These are phyloP conservation scores for Aurinia saxatilis DNA, from an alignment of 345 rosid genomes.

Conservation along the genomic window DNA sequence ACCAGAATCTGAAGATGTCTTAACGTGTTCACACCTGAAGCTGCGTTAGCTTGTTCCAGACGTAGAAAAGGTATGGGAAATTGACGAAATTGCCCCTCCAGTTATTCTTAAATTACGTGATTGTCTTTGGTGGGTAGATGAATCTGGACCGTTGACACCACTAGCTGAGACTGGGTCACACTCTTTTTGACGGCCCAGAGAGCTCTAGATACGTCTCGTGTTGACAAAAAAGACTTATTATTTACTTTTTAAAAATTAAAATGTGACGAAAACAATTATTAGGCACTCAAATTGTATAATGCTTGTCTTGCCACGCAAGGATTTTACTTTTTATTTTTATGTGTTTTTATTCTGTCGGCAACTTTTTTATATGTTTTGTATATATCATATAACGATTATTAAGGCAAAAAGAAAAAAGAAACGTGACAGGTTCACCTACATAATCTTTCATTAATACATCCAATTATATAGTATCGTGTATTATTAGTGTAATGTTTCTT, in stretches of 20 bases:
- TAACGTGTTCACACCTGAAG: constrained; percentile 19
- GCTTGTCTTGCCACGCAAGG: constrained; percentile 7
- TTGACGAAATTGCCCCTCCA: constrained; percentile 7
- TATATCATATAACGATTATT: too few relatives aligned
- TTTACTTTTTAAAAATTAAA: neutral
- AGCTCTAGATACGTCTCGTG: constrained; percentile 16
- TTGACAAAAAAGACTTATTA: neutral
- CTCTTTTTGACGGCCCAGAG: constrained; percentile 13
- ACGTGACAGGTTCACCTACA: constrained; percentile 10
- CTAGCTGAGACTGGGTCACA: neutral
- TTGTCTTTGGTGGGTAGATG: neutral
- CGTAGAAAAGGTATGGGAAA: neutral
- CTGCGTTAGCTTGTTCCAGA: constrained; percentile 14
- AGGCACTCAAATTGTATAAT: neutral
- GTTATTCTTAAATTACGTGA: neutral
- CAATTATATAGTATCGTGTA: neutral
- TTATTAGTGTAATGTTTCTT: neutral
- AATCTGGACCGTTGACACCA: constrained; percentile 17
- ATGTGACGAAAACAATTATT: neutral
- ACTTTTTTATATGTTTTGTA: neutral
- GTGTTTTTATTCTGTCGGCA: neutral
- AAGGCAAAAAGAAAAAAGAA: neutral
- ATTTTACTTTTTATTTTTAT: neutral
- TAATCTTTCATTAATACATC: neutral
- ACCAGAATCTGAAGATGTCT: constrained; percentile 6